Conservation (phyloP, 2,329 filamentous ascomycete genomes). For the Epichloe glyceriae region DNA sequence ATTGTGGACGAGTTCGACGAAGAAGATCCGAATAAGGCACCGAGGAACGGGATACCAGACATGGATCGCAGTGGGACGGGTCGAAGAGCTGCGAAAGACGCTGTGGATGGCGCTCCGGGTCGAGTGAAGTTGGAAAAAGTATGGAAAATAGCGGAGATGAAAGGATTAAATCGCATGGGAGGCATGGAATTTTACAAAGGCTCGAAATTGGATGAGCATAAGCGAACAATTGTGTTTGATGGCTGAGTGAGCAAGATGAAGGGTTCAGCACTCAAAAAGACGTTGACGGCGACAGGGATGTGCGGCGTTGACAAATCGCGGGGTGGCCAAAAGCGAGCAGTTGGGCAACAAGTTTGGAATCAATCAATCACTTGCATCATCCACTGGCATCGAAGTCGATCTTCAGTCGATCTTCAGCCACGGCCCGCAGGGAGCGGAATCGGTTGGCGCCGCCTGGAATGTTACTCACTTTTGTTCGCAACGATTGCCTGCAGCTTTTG, state of each 20-base stretch:
- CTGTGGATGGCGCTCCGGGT: conserved; percentile 12
- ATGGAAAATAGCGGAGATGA: conserved; percentile 34
- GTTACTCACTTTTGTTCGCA: background rate
- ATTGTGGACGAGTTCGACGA: conserved; percentile 43
- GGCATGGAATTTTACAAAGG: background rate
- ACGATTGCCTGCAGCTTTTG: background rate
- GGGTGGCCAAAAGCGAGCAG: conserved; percentile 3
- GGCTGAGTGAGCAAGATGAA: background rate
- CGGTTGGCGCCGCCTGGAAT: background rate
- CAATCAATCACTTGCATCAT: conserved; percentile 1
- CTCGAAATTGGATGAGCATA: background rate
- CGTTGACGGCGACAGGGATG: background rate
- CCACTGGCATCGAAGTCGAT: conserved; percentile 6
- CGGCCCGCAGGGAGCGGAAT: background rate
- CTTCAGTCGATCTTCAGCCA: conserved; percentile 5
- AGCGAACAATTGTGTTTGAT: background rate
- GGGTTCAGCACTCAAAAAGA: background rate
- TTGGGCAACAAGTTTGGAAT: conserved; percentile 6
- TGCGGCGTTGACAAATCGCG: conserved; percentile 1
- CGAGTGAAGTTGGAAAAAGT: conserved; percentile 32
- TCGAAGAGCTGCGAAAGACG: conserved; percentile 13
- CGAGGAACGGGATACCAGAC: conserved; percentile 66
- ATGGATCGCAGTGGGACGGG: conserved; percentile 40
- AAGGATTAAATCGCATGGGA: conserved; percentile 38
- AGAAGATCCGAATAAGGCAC: conserved; percentile 55